Percentiles rank a stretch among this genome's conserved stretches.
Conservation (phyloP, 257 asterid species). For the Phtheirospermum japonicum region DNA sequence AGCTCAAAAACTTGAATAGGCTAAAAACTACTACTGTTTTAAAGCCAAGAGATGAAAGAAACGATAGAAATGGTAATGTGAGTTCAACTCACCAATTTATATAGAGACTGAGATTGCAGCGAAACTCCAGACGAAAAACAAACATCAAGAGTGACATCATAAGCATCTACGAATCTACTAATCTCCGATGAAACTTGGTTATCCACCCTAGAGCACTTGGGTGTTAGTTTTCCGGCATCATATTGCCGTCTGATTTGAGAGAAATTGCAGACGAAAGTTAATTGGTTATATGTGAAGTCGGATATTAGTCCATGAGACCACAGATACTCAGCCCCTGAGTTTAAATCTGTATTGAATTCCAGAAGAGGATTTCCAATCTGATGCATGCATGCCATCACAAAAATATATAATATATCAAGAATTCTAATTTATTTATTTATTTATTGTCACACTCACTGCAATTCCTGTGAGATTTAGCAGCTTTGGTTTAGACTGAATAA, state of each 20-base stretch:
- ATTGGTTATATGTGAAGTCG: slow-evolving; percentile 40
- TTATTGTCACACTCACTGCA: slow-evolving; percentile 38
- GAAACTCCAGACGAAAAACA: slow-evolving; percentile 59
- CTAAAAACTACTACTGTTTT: too few relatives aligned
- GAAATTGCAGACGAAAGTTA: slow-evolving; percentile 52
- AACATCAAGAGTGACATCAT: slow-evolving; percentile 75
- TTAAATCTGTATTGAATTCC: slow-evolving; percentile 57
- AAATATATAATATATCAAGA: too few relatives aligned
- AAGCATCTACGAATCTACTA: slow-evolving; percentile 43
- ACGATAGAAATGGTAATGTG: neutral
- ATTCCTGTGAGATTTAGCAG: slow-evolving; percentile 48
- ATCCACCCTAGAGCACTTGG: slow-evolving; percentile 38
- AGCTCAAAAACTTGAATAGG: too few relatives aligned
- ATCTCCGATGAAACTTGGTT: slow-evolving; percentile 38
- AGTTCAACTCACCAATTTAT: slow-evolving; percentile 37
- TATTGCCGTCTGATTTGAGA: slow-evolving; percentile 48
- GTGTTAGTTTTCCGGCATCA: slow-evolving; percentile 29
- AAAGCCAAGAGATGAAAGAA: too few relatives aligned
- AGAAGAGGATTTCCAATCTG: slow-evolving; percentile 49
- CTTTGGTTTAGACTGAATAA: slow-evolving; percentile 40
- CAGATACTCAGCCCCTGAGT: slow-evolving; percentile 53
- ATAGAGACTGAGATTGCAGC: slow-evolving; percentile 46
- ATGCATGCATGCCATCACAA: neutral
- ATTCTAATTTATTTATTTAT: too few relatives aligned
- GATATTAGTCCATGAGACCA: slow-evolving; percentile 93